These are phyloP conservation scores for Trametes meyenii DNA, from an alignment of 768 basidiomycete species.

Conservation along the genomic window DNA sequence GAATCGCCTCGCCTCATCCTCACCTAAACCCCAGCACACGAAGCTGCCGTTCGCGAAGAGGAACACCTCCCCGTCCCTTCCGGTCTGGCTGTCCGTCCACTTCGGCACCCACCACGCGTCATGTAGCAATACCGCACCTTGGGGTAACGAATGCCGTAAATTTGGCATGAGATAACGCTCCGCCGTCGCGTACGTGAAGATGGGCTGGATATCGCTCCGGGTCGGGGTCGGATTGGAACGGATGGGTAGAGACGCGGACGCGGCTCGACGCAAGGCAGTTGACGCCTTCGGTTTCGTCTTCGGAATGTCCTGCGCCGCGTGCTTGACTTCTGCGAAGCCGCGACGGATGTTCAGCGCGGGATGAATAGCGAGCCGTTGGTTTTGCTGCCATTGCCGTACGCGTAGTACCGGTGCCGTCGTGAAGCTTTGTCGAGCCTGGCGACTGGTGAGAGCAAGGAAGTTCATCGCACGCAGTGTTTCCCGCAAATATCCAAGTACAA, in stretches of 20 bases:
- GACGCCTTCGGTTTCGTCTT: conserved; percentile 75
- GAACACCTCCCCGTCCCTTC: conserved; percentile 78
- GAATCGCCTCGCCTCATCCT: conserved; percentile 73
- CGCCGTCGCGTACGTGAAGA: conserved; percentile 85
- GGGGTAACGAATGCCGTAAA: conserved; percentile 56
- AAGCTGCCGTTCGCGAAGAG: conserved; percentile 87
- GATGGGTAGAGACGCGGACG: conserved; percentile 83
- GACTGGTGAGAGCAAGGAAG: background rate
- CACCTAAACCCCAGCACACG: conserved; percentile 87
- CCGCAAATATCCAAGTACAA: no score
- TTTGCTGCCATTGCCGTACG: background rate
- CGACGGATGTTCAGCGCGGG: background rate
- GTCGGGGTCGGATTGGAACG: conserved; percentile 87
- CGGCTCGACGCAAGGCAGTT: conserved; percentile 80
- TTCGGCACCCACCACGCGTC: conserved; percentile 81
- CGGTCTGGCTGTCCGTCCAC: conserved; percentile 52
- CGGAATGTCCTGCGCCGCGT: background rate
- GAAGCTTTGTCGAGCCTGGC: conserved; percentile 10
- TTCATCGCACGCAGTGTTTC: conserved; percentile 4
- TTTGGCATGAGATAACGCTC: conserved; percentile 77
- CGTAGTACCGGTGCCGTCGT: background rate
- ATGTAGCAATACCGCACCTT: conserved; percentile 61
- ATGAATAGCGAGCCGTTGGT: background rate
- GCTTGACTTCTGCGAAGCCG: conserved; percentile 1
- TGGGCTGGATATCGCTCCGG: conserved; percentile 73